phyloP scores from a whole-genome alignment of 176 grass and related monocot species.

The Triticum monococcum region DNA sequence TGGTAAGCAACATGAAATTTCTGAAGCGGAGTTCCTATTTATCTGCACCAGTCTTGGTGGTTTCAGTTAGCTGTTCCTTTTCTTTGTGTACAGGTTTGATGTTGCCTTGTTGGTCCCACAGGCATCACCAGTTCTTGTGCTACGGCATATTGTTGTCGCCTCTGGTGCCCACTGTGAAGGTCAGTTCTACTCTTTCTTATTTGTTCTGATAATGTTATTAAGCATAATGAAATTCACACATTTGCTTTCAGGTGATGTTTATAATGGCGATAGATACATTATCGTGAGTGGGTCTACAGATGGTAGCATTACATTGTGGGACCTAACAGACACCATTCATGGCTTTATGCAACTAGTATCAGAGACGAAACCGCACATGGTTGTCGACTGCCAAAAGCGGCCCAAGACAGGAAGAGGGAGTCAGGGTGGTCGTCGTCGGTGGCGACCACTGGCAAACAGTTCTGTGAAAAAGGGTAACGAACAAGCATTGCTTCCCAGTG shows the following conservation, averaged over 20 bases:
- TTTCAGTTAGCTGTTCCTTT: slow-evolving; percentile 36
- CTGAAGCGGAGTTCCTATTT: neutral
- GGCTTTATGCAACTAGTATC: slow-evolving; percentile 69
- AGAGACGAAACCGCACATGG: slow-evolving; percentile 63
- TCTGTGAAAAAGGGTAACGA: slow-evolving; percentile 33
- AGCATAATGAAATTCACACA: slow-evolving; percentile 4
- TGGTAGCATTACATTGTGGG: slow-evolving; percentile 91
- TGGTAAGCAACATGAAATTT: slow-evolving; percentile 58
- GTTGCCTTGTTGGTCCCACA: slow-evolving; percentile 75
- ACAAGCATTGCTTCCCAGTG: neutral
- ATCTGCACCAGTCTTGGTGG: neutral
- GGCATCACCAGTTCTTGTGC: slow-evolving; percentile 63
- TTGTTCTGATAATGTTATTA: slow-evolving; percentile 22
- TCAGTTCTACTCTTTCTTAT: slow-evolving; percentile 16
- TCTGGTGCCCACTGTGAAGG: slow-evolving; percentile 28
- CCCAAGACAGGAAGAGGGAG: slow-evolving; percentile 94
- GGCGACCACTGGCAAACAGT: slow-evolving; percentile 57
- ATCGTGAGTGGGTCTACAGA: slow-evolving; percentile 77
- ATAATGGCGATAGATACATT: slow-evolving; percentile 55
- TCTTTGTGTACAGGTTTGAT: slow-evolving; percentile 76
- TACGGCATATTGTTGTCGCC: slow-evolving; percentile 56
- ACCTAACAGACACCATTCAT: slow-evolving; percentile 66
- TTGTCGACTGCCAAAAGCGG: slow-evolving; percentile 64
- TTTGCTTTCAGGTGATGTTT: slow-evolving; percentile 36
- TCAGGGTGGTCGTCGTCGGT: slow-evolving; percentile 67